Evolutionary conservation across 306 rosid genomes (phyloP).

Genomic region (Canavalia ensiformis): DNA sequence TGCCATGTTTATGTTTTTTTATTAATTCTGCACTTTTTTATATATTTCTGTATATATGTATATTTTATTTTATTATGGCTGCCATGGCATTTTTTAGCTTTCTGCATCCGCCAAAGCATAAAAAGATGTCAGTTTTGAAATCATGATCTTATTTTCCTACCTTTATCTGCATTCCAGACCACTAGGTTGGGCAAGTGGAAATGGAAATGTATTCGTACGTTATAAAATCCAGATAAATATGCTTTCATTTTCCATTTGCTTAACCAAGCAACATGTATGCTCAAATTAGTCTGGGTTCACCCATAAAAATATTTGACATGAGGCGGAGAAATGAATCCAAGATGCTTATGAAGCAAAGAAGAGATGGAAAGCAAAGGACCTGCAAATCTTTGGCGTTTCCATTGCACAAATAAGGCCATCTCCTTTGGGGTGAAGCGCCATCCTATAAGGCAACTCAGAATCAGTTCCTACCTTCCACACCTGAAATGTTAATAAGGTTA

Average conservation of each 20-base stretch:
- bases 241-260: constrained; percentile 21
- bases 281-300: neutral
- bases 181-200: neutral
- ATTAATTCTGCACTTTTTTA: too few species aligned
- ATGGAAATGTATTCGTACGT: neutral
- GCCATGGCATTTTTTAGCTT: too few species aligned
- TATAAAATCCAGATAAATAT: constrained; percentile 11
- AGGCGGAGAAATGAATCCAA: constrained; percentile 11
- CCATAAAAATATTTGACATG: constrained; percentile 5
- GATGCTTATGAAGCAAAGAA: constrained; percentile 19
- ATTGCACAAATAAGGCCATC: constrained; percentile 87
- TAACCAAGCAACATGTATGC: constrained; percentile 21
- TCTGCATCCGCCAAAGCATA: neutral
- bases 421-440: constrained; percentile 79
- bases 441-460: constrained; percentile 88
- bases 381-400: constrained; percentile 66
- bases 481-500: constrained; percentile 56
- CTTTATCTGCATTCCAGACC: neutral
- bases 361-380: constrained; percentile 59
- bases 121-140: constrained; percentile 7
- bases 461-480: constrained; percentile 66
- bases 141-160: neutral
- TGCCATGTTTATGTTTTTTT: too few species aligned
- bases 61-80: too few species aligned
- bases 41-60: too few species aligned